Percentiles rank a stretch among this genome's conserved stretches.
Evolutionary conservation across 2,329 filamentous ascomycete species (phyloP).

Genomic region (Pestalotiopsis sp.): DNA sequence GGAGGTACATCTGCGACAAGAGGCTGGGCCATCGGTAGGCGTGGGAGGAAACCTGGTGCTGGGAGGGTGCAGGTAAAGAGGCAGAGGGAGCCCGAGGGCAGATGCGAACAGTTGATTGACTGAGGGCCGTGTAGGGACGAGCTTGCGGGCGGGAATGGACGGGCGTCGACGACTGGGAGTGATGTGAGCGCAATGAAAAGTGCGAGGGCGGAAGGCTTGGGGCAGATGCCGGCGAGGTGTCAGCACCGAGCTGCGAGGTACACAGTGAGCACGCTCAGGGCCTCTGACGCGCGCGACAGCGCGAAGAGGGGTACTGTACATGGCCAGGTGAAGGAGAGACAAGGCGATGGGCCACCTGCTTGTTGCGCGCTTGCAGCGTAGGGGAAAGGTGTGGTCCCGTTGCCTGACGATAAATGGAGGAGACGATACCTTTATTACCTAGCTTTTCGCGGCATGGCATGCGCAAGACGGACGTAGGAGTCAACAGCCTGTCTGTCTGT

Average conservation of each 20-base stretch:
- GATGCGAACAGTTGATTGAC: slow-evolving; percentile 17
- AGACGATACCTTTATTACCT: background rate
- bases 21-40: slow-evolving; percentile 6
- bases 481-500: background rate
- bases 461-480: background rate
- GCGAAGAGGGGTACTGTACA: slow-evolving; percentile 8
- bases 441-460: background rate
- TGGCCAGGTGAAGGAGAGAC: slow-evolving; percentile 1
- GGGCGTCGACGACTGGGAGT: slow-evolving; percentile 15
- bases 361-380: slow-evolving; percentile 7
- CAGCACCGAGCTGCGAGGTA: slow-evolving; percentile 10
- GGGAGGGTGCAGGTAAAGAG: slow-evolving; percentile 22
- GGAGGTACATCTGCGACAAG: slow-evolving; percentile 27
- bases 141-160: slow-evolving; percentile 9
- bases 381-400: slow-evolving; percentile 4
- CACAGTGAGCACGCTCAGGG: slow-evolving; percentile 13
- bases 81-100: slow-evolving; percentile 14
- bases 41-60: slow-evolving; percentile 15
- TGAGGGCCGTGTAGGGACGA: slow-evolving; percentile 9
- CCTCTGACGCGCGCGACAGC: background rate
- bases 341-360: background rate
- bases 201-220: slow-evolving; percentile 9
- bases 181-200: slow-evolving; percentile 18
- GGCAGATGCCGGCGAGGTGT: background rate
- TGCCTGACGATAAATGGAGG: background rate